These are phyloP conservation scores for Aspergillus sp. DNA, from an alignment of 2,329 filamentous ascomycete species.

Conservation along the genomic window DNA sequence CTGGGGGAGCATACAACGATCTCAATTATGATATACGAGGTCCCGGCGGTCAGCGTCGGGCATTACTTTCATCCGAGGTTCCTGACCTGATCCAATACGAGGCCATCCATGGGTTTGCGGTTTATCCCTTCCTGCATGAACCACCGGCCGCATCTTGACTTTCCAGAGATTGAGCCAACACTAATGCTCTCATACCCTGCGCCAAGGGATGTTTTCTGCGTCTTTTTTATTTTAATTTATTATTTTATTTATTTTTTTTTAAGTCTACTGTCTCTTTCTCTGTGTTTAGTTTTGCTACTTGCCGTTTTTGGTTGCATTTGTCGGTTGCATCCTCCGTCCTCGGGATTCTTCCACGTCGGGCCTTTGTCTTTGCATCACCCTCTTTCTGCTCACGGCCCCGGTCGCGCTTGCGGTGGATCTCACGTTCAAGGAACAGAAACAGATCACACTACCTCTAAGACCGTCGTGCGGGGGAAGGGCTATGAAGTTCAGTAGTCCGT, in stretches of 20 bases:
- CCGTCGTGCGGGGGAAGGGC: not conserved
- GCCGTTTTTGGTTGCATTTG: not conserved
- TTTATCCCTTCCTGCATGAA: not conserved
- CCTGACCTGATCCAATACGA: not conserved
- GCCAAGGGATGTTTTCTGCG: not conserved
- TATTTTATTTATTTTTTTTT: not conserved
- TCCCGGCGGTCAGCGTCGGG: not conserved
- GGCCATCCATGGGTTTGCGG: not conserved
- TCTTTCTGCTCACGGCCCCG: not conserved
- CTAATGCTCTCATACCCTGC: not conserved
- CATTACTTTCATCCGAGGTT: not conserved
- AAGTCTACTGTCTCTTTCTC: no score
- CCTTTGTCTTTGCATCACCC: not conserved
- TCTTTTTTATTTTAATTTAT: not conserved
- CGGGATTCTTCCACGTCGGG: not conserved
- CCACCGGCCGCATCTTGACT: not conserved
- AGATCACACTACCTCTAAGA: not conserved
- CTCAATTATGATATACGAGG: not conserved
- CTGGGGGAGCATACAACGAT: not conserved
- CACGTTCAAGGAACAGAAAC: not conserved
- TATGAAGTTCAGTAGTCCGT: not conserved
- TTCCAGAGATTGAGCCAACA: not conserved
- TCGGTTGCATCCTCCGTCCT: not conserved
- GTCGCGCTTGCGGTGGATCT: not conserved
- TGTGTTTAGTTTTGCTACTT: no score